A percentile compares a stretch with the other conserved stretches of the same genome.
Evolutionary conservation across 768 basidiomycete species (phyloP).

Genomic region (Hygrocybe coccinea): DNA sequence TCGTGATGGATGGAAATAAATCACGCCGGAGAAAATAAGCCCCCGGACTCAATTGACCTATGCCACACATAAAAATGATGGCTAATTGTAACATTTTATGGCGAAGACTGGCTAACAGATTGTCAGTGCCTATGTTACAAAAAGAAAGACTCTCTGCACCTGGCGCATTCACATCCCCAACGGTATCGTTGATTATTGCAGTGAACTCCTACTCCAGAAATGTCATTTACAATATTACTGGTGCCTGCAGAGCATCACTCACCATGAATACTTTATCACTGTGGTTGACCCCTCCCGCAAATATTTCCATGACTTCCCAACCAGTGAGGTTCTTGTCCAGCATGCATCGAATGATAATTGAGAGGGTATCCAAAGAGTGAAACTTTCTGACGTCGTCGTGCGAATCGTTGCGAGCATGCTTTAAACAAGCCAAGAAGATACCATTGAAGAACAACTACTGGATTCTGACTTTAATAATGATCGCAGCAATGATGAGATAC

Average conservation of each 20-base stretch:
- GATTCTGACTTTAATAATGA: conserved; percentile 1
- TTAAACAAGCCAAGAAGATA: conserved; percentile 46
- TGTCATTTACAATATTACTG: neutral
- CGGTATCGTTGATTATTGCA: conserved; percentile 40
- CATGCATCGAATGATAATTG: conserved; percentile 42
- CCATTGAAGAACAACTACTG: conserved; percentile 50
- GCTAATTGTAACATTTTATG: conserved; percentile 55
- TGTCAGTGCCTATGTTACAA: conserved; percentile 1
- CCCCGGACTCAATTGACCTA: conserved; percentile 62
- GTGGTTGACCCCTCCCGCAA: conserved; percentile 54
- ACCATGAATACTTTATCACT: conserved; percentile 60
- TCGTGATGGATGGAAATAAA: conserved; percentile 50
- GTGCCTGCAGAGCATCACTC: neutral
- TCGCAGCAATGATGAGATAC: conserved; percentile 2
- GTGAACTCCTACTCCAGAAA: conserved; percentile 42
- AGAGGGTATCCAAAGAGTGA: conserved; percentile 50
- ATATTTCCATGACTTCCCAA: conserved; percentile 69
- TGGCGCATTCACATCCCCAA: conserved; percentile 43
- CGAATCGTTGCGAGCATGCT: conserved; percentile 31
- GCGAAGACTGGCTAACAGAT: conserved; percentile 39
- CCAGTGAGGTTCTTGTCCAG: conserved; percentile 57
- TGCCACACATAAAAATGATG: conserved; percentile 53
- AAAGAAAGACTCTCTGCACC: conserved; percentile 29
- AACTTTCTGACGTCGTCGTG: conserved; percentile 35
- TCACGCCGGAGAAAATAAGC: conserved; percentile 65